Evolutionary conservation across 2,329 filamentous ascomycete genomes (phyloP).

Genomic region (Ophiocordyceps camponoti-floridani): DNA sequence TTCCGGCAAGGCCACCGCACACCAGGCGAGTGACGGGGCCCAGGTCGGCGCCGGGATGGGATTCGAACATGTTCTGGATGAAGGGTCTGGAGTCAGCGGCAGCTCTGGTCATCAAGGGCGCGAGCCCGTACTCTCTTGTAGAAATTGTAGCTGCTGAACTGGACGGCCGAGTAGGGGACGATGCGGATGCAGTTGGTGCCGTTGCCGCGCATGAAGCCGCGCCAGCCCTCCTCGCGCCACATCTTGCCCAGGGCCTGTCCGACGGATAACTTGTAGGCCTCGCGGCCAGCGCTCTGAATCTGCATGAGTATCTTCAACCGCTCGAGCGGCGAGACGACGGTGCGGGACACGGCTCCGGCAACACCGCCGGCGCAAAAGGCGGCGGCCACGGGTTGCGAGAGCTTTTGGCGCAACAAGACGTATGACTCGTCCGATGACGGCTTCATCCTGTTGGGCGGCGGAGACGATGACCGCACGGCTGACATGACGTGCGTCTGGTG

Average conservation of each 20-base stretch:
- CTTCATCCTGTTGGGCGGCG: constrained; percentile 8
- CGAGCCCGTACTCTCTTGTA: constrained; percentile 62
- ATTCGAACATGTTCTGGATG: constrained; percentile 57
- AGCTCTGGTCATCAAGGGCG: background rate
- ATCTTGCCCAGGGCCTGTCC: constrained; percentile 82
- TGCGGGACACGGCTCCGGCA: constrained; percentile 91
- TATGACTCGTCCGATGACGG: constrained; percentile 9
- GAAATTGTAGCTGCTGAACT: constrained; percentile 95
- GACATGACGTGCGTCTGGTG: constrained; percentile 10
- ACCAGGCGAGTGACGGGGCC: constrained; percentile 56
- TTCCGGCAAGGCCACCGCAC: constrained; percentile 83
- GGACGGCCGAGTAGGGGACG: constrained; percentile 92
- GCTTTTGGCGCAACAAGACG: constrained; percentile 22
- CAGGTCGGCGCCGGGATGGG: constrained; percentile 55
- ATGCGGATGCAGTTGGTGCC: constrained; percentile 98
- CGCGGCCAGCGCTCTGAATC: constrained; percentile 74
- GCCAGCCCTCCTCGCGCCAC: constrained; percentile 94
- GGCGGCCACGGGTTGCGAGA: constrained; percentile 73
- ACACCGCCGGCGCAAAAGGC: constrained; percentile 90
- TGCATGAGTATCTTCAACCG: constrained; percentile 96
- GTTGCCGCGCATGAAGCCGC: constrained; percentile 93
- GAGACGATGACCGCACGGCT: constrained; percentile 9
- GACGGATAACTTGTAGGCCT: constrained; percentile 87
- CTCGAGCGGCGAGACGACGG: constrained; percentile 90
- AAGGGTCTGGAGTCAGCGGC: constrained; percentile 2